phyloP scores from a whole-genome alignment of 2,329 filamentous ascomycete species.

The Fusarium longipes region DNA sequence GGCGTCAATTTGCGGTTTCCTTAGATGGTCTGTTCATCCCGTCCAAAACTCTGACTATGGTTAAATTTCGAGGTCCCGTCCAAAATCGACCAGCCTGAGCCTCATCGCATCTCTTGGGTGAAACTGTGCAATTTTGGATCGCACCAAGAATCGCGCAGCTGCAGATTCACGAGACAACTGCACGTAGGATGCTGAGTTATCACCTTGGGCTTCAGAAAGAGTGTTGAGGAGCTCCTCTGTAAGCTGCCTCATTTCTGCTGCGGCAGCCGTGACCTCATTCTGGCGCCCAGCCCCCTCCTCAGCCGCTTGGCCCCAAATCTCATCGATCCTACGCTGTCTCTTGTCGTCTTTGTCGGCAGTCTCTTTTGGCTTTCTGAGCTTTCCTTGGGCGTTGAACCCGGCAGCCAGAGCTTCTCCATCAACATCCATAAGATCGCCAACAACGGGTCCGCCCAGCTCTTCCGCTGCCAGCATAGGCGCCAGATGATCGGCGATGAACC shows the following conservation, averaged over 20 bases:
- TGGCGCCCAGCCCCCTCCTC: conserved; percentile 45
- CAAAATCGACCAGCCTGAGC: conserved; percentile 72
- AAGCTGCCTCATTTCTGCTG: conserved; percentile 68
- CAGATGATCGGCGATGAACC: conserved; percentile 77
- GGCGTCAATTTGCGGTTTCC: conserved; percentile 5
- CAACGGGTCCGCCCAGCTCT: conserved; percentile 83
- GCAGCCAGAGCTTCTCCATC: conserved; percentile 68
- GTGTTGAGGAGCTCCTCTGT: conserved; percentile 71
- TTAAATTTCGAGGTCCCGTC: conserved; percentile 69
- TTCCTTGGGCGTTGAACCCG: conserved; percentile 70
- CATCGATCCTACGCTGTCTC: conserved; percentile 70
- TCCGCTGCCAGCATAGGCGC: conserved; percentile 84
- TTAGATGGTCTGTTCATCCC: not conserved
- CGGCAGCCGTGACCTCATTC: conserved; percentile 63
- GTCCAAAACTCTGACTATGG: not conserved
- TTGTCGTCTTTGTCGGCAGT: conserved; percentile 57
- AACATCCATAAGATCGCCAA: conserved; percentile 77
- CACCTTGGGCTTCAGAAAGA: conserved; percentile 64
- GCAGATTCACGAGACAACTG: conserved; percentile 69
- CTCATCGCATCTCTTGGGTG: conserved; percentile 71
- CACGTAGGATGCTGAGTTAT: conserved; percentile 68
- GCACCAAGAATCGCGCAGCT: conserved; percentile 70
- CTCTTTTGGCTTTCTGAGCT: conserved; percentile 61
- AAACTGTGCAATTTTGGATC: conserved; percentile 74
- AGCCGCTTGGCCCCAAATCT: conserved; percentile 66